Percentiles rank a stretch among this genome's conserved stretches.
Conservation (phyloP, 140 eudicot genomes). For the Senecio squalidus region DNA sequence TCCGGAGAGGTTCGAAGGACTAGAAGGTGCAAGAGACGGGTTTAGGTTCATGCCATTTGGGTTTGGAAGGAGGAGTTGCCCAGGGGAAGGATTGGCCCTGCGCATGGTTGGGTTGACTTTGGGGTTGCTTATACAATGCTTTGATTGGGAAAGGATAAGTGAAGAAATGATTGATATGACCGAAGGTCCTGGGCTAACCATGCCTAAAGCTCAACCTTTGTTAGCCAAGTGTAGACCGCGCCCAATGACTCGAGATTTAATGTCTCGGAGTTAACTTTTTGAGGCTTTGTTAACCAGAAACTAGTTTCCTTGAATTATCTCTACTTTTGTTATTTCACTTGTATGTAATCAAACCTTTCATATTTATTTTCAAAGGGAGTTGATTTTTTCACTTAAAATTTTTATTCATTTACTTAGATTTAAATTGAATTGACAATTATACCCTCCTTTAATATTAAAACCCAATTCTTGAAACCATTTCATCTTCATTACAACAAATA, state of each 20-base stretch:
- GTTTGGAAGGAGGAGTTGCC: constrained; percentile 50
- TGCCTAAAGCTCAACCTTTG: constrained; percentile 43
- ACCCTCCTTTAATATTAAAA: too few relatives aligned
- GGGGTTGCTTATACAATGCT: constrained; percentile 45
- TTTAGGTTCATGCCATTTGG: constrained; percentile 49
- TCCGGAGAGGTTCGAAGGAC: constrained; percentile 43
- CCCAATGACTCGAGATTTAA: background rate
- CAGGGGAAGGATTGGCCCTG: constrained; percentile 43
- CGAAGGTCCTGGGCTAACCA: constrained; percentile 32
- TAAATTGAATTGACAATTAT: too few relatives aligned
- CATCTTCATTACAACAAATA: too few relatives aligned
- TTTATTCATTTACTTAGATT: too few relatives aligned
- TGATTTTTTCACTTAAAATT: too few relatives aligned
- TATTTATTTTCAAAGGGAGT: too few relatives aligned
- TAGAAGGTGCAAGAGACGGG: constrained; percentile 26
- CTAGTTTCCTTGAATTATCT: background rate
- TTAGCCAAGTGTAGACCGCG: constrained; percentile 40
- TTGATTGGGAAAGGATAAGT: constrained; percentile 49
- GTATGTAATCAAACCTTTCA: too few relatives aligned
- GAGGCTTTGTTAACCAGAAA: too few relatives aligned
- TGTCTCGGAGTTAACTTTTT: background rate
- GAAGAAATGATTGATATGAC: constrained; percentile 43
- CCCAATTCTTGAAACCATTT: too few relatives aligned
- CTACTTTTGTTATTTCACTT: too few relatives aligned
- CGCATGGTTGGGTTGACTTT: constrained; percentile 39